Evolutionary conservation across 2,329 filamentous ascomycete genomes (phyloP).

Genomic region (Epichloe gansuensis): DNA sequence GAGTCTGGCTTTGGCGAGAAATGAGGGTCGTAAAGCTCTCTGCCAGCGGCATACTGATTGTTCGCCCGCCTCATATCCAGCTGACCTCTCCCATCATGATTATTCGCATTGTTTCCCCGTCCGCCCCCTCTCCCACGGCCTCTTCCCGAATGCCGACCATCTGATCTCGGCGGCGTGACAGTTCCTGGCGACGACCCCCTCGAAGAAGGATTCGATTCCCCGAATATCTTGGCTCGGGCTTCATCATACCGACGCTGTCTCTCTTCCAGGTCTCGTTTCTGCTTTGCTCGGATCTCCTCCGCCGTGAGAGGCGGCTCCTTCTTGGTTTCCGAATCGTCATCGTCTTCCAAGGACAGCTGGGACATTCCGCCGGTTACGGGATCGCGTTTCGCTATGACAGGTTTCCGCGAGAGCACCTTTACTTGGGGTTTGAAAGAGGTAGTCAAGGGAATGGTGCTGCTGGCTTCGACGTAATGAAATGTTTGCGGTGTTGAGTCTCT

Average conservation of each 20-base stretch:
- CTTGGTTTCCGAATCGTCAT: constrained; percentile 51
- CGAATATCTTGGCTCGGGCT: constrained; percentile 76
- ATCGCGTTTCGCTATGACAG: constrained; percentile 47
- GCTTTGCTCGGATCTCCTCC: constrained; percentile 66
- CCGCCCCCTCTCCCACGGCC: constrained; percentile 31
- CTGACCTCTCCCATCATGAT: constrained; percentile 7
- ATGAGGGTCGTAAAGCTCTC: constrained; percentile 67
- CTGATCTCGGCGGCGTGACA: constrained; percentile 40
- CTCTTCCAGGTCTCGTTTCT: constrained; percentile 70
- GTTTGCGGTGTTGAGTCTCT: constrained; percentile 59
- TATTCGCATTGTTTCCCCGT: constrained; percentile 12
- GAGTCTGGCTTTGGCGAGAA: constrained; percentile 53
- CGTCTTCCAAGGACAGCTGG: constrained; percentile 31
- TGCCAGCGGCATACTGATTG: constrained; percentile 21
- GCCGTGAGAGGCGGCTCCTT: constrained; percentile 52
- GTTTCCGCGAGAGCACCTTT: constrained; percentile 75
- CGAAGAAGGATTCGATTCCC: constrained; percentile 41
- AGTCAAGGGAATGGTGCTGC: constrained; percentile 44
- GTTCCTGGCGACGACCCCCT: constrained; percentile 50
- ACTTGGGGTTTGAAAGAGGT: constrained; percentile 68
- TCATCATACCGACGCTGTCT: constrained; percentile 87
- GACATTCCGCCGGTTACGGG: constrained; percentile 32
- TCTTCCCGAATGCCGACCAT: constrained; percentile 24
- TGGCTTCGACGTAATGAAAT: constrained; percentile 61
- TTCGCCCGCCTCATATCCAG: constrained; percentile 7